A percentile compares a stretch with the other conserved stretches of the same genome.
phyloP scores from a whole-genome alignment of 2,329 filamentous ascomycete species.

The Didymella pomorum region DNA sequence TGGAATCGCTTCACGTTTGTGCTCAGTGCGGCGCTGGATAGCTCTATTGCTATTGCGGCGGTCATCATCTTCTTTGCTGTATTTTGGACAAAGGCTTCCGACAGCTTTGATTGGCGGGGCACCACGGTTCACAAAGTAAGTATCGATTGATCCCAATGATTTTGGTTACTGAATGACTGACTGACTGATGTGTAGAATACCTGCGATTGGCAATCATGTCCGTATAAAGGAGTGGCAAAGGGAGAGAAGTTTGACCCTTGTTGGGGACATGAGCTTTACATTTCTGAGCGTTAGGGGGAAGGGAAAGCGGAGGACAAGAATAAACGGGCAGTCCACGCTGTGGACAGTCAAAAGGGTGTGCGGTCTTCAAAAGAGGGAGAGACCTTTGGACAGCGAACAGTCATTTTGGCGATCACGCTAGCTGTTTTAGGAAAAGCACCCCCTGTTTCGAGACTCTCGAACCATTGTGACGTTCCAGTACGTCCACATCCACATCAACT shows the following conservation, averaged over 20 bases:
- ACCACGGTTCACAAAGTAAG: constrained; percentile 1
- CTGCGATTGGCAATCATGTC: constrained; percentile 3
- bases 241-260: not conserved
- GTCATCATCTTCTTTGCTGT: constrained; percentile 9
- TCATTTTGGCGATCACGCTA: too few species aligned
- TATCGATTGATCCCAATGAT: too few species aligned
- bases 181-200: not conserved
- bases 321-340: too few species aligned
- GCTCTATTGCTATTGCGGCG: constrained; percentile 4
- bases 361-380: too few species aligned
- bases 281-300: too few species aligned
- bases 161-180: too few species aligned
- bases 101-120: not conserved
- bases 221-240: not conserved
- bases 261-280: not conserved
- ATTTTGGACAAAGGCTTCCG: constrained; percentile 1
- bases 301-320: too few species aligned
- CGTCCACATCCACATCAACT: not conserved
- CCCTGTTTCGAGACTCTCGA: not conserved
- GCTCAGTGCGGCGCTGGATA: constrained; percentile 4
- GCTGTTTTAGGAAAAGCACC: too few species aligned
- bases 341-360: too few species aligned
- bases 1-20: constrained; percentile 2
- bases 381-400: too few species aligned
- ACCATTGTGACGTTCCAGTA: not conserved